phyloP scores from a whole-genome alignment of 2,329 filamentous ascomycete genomes.

The Rutstroemia sp. region DNA sequence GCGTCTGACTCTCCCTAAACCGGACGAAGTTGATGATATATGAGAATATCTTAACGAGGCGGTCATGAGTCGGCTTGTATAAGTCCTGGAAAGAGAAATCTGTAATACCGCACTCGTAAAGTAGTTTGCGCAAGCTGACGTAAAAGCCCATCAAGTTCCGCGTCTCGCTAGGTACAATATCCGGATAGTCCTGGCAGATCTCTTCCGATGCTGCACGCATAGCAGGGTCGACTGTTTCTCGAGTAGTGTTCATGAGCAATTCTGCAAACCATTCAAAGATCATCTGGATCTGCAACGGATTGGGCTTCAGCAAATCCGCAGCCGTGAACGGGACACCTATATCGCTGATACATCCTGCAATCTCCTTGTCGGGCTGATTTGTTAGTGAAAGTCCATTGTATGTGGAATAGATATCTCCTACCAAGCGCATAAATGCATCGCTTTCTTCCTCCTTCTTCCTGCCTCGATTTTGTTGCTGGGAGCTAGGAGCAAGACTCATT shows the following conservation, averaged over 20 bases:
- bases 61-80: slow-evolving; percentile 82
- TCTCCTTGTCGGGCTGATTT: slow-evolving; percentile 57
- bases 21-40: slow-evolving; percentile 99
- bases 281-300: slow-evolving; percentile 89
- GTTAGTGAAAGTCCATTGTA: slow-evolving; percentile 13
- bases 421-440: slow-evolving; percentile 50
- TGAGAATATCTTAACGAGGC: slow-evolving; percentile 90
- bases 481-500: slow-evolving; percentile 43
- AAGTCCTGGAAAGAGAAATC: slow-evolving; percentile 93
- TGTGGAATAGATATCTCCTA: slow-evolving; percentile 26
- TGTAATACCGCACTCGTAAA: slow-evolving; percentile 82
- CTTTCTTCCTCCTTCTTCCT: slow-evolving; percentile 51
- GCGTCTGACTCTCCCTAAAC: slow-evolving; percentile 88
- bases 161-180: slow-evolving; percentile 79
- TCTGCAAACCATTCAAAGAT: slow-evolving; percentile 98
- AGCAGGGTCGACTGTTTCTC: slow-evolving; percentile 86
- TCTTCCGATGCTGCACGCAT: slow-evolving; percentile 91
- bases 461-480: slow-evolving; percentile 38
- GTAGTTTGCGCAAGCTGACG: slow-evolving; percentile 67
- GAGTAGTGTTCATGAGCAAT: slow-evolving; percentile 85
- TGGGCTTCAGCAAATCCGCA: slow-evolving; percentile 86
- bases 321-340: slow-evolving; percentile 87
- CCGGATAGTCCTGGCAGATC: slow-evolving; percentile 73
- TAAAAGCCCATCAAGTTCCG: slow-evolving; percentile 96
- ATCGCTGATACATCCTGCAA: slow-evolving; percentile 94